Percentiles rank a stretch among this genome's conserved stretches.
Evolutionary conservation across 164 flowering plant genomes (phyloP).

Genomic region (Paratinospora sagittata): DNA sequence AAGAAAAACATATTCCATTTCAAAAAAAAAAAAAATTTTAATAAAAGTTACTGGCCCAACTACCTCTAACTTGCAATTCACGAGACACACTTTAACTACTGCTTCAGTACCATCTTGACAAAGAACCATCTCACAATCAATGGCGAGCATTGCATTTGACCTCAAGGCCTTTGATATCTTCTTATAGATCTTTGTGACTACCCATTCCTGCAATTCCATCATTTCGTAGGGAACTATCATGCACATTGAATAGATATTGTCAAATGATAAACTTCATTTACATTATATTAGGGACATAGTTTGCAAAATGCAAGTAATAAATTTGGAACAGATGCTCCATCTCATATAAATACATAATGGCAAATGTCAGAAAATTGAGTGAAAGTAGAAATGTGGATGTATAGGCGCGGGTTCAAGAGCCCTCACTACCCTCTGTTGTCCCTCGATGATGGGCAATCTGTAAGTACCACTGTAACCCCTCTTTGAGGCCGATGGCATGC

Average conservation of each 20-base stretch:
- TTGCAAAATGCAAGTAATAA: no score
- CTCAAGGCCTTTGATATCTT: constrained; percentile 35
- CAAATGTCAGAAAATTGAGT: no score
- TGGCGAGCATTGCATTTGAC: constrained; percentile 55
- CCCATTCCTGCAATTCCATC: constrained; percentile 57
- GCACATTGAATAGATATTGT: background rate
- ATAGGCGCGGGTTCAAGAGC: no score
- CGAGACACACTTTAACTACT: constrained; percentile 73
- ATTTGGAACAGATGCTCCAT: no score
- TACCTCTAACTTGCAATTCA: constrained; percentile 75
- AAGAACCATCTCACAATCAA: constrained; percentile 99
- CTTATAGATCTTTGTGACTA: constrained; percentile 45
- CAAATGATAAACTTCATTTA: background rate
- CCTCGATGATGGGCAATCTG: no score
- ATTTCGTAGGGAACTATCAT: background rate
- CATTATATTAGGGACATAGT: no score
- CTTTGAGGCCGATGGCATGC: no score
- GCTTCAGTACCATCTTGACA: constrained; percentile 93
- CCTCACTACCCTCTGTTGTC: no score
- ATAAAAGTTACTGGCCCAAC: background rate
- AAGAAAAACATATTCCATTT: background rate
- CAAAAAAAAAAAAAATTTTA: background rate
- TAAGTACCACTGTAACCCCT: no score
- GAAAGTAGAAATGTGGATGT: no score
- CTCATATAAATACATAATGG: no score